Evolutionary conservation across 2,329 filamentous ascomycete species (phyloP).

Genomic region (Aspergillus sp.): DNA sequence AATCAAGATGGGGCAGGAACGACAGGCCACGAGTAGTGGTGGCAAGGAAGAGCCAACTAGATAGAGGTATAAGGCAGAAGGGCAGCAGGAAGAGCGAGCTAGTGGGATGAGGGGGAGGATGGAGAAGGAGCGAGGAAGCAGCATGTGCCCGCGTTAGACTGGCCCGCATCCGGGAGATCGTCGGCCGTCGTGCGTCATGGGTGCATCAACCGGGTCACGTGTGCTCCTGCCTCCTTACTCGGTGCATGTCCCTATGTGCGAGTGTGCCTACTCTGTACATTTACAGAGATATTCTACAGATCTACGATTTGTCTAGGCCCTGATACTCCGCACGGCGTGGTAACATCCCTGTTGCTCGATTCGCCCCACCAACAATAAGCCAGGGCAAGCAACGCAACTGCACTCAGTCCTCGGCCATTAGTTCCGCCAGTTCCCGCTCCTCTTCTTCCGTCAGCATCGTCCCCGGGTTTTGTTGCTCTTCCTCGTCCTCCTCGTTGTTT

Average conservation of each 20-base stretch:
- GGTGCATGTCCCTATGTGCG: no score
- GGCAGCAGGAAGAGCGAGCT: not conserved
- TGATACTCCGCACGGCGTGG: constrained; percentile 36
- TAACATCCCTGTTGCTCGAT: constrained; percentile 72
- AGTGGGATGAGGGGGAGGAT: constrained; percentile 18
- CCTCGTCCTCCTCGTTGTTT: constrained; percentile 49
- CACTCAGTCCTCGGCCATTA: constrained; percentile 71
- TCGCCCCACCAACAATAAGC: constrained; percentile 36
- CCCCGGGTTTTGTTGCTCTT: constrained; percentile 50
- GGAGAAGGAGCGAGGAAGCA: constrained; percentile 15
- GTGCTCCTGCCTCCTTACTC: constrained; percentile 42
- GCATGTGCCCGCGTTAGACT: constrained; percentile 11
- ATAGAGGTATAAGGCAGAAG: not conserved
- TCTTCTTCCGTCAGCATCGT: constrained; percentile 78
- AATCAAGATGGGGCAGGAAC: not conserved
- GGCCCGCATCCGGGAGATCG: constrained; percentile 33
- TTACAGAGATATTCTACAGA: not conserved
- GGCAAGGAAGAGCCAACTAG: not conserved
- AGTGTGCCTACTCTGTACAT: not conserved
- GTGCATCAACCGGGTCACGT: constrained; percentile 32
- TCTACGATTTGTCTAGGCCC: not conserved
- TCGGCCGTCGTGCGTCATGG: constrained; percentile 36
- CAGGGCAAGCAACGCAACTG: constrained; percentile 62
- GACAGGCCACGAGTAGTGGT: not conserved
- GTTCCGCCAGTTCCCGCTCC: constrained; percentile 84